These are phyloP conservation scores for Xylaria bambusicola DNA, from an alignment of 495 filamentous ascomycete genomes.

Conservation along the genomic window DNA sequence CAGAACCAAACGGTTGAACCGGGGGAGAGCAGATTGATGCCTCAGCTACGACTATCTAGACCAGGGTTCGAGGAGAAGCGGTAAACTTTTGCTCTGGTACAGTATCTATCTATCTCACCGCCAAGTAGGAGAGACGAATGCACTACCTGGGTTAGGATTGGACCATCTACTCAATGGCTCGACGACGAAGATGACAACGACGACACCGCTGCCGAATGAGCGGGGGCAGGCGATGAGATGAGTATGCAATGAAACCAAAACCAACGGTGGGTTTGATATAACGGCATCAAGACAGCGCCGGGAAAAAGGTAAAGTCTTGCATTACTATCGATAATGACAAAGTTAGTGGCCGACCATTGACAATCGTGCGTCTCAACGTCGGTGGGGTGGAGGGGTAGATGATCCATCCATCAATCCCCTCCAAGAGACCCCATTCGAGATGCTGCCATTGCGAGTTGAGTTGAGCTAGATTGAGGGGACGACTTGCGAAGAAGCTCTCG, in stretches of 20 bases:
- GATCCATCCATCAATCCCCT: neutral
- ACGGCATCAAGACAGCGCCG: no score
- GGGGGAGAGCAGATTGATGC: no score
- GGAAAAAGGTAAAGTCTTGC: no score
- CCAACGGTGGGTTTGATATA: no score
- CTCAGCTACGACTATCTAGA: neutral
- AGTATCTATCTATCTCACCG: neutral
- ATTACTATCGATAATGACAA: slow-evolving; percentile 11
- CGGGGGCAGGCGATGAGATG: no score
- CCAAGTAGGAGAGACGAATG: neutral
- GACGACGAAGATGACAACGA: no score
- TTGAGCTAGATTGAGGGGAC: slow-evolving; percentile 1
- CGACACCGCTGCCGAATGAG: no score
- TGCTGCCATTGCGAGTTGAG: slow-evolving; percentile 1
- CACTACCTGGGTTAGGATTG: neutral
- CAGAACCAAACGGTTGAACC: no score
- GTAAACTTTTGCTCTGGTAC: neutral
- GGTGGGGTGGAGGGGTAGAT: slow-evolving; percentile 16
- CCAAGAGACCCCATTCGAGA: slow-evolving; percentile 6
- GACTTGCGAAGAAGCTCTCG: neutral
- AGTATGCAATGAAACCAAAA: no score
- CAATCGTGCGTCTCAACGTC: slow-evolving; percentile 7
- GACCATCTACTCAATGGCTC: neutral
- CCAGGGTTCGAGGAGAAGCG: neutral
- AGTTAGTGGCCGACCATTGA: slow-evolving; percentile 3